Evolutionary conservation across 768 basidiomycete species (phyloP), one percentile per base, ranked within the genome.

Genomic region (Xerocomellus intermedius): DNA sequence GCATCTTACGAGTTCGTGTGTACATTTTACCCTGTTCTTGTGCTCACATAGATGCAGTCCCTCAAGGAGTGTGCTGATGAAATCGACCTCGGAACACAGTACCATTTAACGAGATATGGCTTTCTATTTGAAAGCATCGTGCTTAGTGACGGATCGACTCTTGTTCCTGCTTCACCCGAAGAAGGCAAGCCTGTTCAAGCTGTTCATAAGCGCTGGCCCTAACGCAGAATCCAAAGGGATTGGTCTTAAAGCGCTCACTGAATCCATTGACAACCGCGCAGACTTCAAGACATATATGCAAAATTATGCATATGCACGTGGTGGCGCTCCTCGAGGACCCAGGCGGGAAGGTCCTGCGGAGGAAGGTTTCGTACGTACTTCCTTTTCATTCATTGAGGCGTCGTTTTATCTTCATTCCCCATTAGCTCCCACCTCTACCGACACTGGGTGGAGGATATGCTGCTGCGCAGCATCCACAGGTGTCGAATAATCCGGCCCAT

Each of bases 241-340:
- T 8, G 94, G 96, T 13, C 74, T 99, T 46, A 96, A 96, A 69
- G 77, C 87, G 2, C 83, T 91, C 22, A 87, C 89, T 54, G 95
- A 98, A 69, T 82, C 84, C 6, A 97, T 99, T 62, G 96, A 99
- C 73, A 94, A 94, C 64, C 84, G 94, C 37, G 80, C 86, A 35
- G 97, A 99, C 72, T 98, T 99, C 76, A 96, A 90, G 74, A 84
- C 81, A 8, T 99, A 88, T 69, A 98, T 99, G 95, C 93, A 97
- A 68, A 94, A 97, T 68, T 99, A 96, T 67, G 87, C 91, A 1
- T 93, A 95, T 65, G 93, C 93, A 28, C 89, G 90, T 56, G 90
- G 87, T 12, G 76, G 79, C 46, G 73, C 69, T 37, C 74, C 76
- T 14, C 78, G 85, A 37, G 92, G 90, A n/a, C 92, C 91, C 28